Conservation (phyloP, 352 stramenopile genomes). For the Phytopythium montanum region DNA sequence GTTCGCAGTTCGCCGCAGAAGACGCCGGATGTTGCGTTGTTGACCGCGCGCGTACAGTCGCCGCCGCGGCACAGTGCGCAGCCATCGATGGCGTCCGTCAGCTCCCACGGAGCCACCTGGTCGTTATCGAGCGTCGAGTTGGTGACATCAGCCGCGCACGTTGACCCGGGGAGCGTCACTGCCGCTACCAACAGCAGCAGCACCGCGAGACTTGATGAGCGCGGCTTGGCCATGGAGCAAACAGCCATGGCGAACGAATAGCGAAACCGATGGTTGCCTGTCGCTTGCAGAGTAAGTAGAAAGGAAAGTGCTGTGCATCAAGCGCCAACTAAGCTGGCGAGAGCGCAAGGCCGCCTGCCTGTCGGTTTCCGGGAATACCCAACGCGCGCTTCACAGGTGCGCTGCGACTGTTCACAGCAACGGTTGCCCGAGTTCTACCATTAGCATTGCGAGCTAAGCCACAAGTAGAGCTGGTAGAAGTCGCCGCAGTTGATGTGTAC, state of each 20-base stretch:
- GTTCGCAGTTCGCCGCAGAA: constrained; percentile 64
- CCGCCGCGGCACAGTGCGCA: constrained; percentile 56
- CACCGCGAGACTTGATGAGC: not conserved
- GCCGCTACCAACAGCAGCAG: not conserved
- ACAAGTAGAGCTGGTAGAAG: no score
- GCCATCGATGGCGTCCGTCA: constrained; percentile 22
- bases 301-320: not conserved
- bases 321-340: no score
- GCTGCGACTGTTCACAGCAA: no score
- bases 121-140: not conserved
- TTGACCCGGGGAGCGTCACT: not conserved
- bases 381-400: no score
- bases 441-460: no score
- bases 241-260: not conserved
- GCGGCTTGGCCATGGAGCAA: not conserved
- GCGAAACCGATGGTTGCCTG: not conserved
- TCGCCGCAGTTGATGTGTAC: no score
- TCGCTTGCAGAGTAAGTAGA: no score
- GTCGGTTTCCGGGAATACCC: no score
- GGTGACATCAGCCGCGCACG: not conserved
- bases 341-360: no score
- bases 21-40: constrained; percentile 44
- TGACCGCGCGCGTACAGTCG: constrained; percentile 61
- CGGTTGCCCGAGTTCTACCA: no score
- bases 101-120: not conserved